These are phyloP conservation scores for Zancudomyces culisetae DNA, from an alignment of 371 early-diverging fungal species.

Conservation along the genomic window DNA sequence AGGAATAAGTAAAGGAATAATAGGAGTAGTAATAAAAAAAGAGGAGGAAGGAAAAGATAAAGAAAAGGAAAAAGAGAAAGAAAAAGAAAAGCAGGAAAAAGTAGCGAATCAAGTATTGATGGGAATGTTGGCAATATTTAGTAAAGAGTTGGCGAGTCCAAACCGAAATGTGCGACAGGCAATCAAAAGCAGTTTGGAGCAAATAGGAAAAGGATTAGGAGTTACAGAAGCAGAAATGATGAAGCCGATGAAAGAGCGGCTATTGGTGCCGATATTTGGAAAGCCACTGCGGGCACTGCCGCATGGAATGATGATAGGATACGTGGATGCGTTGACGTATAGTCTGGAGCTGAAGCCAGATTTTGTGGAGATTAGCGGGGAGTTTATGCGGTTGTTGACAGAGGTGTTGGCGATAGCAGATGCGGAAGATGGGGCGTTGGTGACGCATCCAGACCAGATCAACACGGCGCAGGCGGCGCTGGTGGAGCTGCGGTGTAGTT, in stretches of 20 bases:
- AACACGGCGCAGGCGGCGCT: constrained; percentile 58
- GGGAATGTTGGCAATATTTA: constrained; percentile 45
- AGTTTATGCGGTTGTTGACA: constrained; percentile 68
- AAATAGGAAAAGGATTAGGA: constrained; percentile 57
- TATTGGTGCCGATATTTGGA: constrained; percentile 87
- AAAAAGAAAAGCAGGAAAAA: background rate
- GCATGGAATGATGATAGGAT: constrained; percentile 90
- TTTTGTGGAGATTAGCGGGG: constrained; percentile 78
- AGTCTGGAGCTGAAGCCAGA: constrained; percentile 79
- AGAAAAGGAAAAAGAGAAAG: background rate
- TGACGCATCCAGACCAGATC: constrained; percentile 60
- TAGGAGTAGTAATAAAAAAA: background rate
- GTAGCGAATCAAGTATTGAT: constrained; percentile 6
- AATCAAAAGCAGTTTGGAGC: constrained; percentile 58
- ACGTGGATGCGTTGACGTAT: constrained; percentile 94
- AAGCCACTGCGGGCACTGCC: constrained; percentile 92
- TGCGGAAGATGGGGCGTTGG: constrained; percentile 91
- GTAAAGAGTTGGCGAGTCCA: constrained; percentile 81
- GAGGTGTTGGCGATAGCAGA: constrained; percentile 91
- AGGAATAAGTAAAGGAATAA: background rate
- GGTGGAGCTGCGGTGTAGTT: constrained; percentile 76
- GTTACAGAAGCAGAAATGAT: constrained; percentile 69
- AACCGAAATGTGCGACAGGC: constrained; percentile 77
- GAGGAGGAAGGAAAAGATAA: background rate
- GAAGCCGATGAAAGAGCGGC: constrained; percentile 59